phyloP scores from a whole-genome alignment of 495 filamentous ascomycete genomes.

The Daldinia loculata region DNA sequence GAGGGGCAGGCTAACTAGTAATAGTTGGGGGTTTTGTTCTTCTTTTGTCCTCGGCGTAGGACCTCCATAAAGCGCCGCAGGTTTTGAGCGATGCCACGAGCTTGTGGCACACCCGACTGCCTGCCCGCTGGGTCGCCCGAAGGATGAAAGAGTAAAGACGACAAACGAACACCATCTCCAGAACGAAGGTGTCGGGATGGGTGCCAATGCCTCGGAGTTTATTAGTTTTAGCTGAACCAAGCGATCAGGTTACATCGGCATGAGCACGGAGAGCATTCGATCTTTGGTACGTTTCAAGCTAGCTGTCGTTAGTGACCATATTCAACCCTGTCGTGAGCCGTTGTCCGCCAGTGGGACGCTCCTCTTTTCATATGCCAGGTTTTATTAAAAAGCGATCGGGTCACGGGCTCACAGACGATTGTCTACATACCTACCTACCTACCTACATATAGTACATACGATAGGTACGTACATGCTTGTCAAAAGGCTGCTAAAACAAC shows the following conservation, averaged over 20 bases:
- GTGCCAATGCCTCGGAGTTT: conserved; percentile 42
- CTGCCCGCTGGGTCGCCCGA: conserved; percentile 11
- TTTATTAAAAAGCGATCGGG: conserved; percentile 44
- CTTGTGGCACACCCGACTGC: conserved; percentile 22
- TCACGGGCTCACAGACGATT: conserved; percentile 40
- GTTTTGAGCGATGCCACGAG: conserved; percentile 29
- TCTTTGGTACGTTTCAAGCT: conserved; percentile 47
- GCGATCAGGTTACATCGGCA: conserved; percentile 46
- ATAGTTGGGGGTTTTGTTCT: conserved; percentile 11
- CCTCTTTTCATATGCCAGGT: conserved; percentile 47
- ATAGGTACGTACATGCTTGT: conserved; percentile 21
- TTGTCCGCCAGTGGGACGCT: conserved; percentile 39
- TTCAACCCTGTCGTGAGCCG: conserved; percentile 43
- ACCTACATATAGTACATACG: neutral
- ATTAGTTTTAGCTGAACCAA: conserved; percentile 40
- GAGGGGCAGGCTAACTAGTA: conserved; percentile 36
- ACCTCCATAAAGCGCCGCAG: conserved; percentile 35
- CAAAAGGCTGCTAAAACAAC: conserved; percentile 35
- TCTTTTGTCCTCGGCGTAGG: conserved; percentile 16
- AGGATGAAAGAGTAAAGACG: neutral
- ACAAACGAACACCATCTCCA: conserved; percentile 13
- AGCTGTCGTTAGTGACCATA: conserved; percentile 40
- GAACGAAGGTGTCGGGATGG: conserved; percentile 24
- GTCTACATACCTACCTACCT: neutral
- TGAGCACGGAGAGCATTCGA: conserved; percentile 43